Evolutionary conservation across 2,329 filamentous ascomycete species (phyloP).

Genomic region (Lachnellula subtilissima): DNA sequence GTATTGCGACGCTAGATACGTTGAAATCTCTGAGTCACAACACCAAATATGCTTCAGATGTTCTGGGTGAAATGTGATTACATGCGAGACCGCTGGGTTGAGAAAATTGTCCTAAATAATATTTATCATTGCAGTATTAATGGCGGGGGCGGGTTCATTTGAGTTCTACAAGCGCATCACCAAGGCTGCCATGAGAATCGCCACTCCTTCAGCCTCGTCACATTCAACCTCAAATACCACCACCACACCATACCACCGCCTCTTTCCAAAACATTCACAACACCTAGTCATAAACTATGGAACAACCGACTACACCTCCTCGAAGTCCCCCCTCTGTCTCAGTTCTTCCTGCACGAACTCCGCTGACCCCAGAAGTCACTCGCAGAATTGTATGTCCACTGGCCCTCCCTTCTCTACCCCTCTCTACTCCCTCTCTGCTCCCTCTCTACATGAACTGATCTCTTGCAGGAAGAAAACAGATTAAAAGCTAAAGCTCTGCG

Average conservation of each 20-base stretch:
- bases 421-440: neutral
- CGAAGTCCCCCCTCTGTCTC: neutral
- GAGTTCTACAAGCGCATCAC: neutral
- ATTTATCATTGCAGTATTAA: no score
- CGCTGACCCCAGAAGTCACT: constrained; percentile 50
- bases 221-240: neutral
- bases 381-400: constrained; percentile 47
- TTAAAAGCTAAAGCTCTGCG: constrained; percentile 84
- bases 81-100: neutral
- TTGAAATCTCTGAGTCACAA: neutral
- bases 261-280: neutral
- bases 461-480: constrained; percentile 71
- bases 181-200: constrained; percentile 8
- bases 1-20: neutral
- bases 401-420: neutral
- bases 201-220: constrained; percentile 17
- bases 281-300: constrained; percentile 13
- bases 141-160: no score
- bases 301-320: constrained; percentile 22
- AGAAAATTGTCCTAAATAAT: no score
- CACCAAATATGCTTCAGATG: neutral
- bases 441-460: constrained; percentile 2
- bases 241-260: no score
- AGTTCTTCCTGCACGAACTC: constrained; percentile 31
- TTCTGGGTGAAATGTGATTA: neutral